Percentiles rank a stretch among this genome's conserved stretches.
Evolutionary conservation across 306 rosid species (phyloP).

Genomic region (Leucaena leucocephala): DNA sequence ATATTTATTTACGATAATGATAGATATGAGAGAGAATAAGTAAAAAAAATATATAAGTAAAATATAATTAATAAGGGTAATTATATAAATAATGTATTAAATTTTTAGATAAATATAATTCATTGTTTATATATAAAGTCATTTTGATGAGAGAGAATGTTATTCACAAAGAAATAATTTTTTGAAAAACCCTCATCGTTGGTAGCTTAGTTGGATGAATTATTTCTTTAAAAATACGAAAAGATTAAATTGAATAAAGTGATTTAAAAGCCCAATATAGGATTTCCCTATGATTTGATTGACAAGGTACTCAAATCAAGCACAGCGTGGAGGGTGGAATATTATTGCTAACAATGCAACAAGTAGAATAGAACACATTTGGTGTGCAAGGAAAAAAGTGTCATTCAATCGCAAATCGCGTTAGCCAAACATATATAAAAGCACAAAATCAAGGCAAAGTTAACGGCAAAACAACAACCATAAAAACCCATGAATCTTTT

Average conservation of each 20-base stretch:
- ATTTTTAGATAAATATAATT: no score
- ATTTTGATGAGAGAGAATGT: no score
- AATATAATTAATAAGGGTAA: no score
- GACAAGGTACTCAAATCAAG: slow-evolving; percentile 4
- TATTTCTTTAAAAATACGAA: no score
- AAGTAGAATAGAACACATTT: background rate
- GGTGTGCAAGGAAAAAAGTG: background rate
- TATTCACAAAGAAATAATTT: no score
- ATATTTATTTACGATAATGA: no score
- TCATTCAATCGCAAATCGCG: background rate
- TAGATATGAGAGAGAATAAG: no score
- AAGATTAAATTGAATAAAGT: background rate
- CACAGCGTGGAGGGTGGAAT: background rate
- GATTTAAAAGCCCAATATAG: background rate
- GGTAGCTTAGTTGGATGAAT: no score
- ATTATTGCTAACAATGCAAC: background rate
- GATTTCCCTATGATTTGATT: background rate
- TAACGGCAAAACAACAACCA: slow-evolving; percentile 39
- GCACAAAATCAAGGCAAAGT: slow-evolving; percentile 13
- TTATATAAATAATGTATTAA: no score
- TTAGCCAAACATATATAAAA: background rate
- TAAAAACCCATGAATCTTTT: background rate
- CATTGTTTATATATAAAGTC: no score
- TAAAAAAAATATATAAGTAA: no score
- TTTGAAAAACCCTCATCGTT: no score